phyloP scores from a whole-genome alignment of 441 rosid species.

The Populus hybrid region DNA sequence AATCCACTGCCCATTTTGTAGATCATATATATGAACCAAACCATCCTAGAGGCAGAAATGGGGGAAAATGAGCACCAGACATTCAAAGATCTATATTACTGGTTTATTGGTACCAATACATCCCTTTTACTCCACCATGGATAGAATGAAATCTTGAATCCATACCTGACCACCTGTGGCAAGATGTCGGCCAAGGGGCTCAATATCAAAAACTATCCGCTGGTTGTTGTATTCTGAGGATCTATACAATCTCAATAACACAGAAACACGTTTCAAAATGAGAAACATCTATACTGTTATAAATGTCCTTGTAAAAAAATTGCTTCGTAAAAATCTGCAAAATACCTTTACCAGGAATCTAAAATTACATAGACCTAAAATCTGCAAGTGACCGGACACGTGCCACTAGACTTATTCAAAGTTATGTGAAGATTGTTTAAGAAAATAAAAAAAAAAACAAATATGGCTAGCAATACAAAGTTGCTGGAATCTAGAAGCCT shows the following conservation, averaged over 20 bases:
- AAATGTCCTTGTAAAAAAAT: not conserved
- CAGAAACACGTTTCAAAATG: not conserved
- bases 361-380: not conserved
- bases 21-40: slow-evolving; percentile 81
- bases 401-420: not conserved
- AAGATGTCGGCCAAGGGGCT: slow-evolving; percentile 71
- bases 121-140: not conserved
- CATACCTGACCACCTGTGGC: slow-evolving; percentile 94
- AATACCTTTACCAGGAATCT: not conserved
- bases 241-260: slow-evolving; percentile 65
- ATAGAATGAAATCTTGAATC: slow-evolving; percentile 11
- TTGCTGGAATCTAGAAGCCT: not conserved
- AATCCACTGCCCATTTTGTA: slow-evolving; percentile 85
- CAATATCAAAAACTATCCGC: slow-evolving; percentile 83
- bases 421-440: not conserved
- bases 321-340: not conserved
- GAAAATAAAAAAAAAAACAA: not conserved
- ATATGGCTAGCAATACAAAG: not conserved
- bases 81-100: not conserved
- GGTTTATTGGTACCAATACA: too few relatives aligned
- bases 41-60: slow-evolving; percentile 60
- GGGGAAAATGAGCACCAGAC: not conserved
- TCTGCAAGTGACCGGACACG: not conserved
- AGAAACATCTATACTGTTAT: not conserved
- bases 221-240: slow-evolving; percentile 85